A percentile compares a stretch with the other conserved stretches of the same genome.
Conservation (phyloP, 768 basidiomycete genomes). For the Holtermannia corniformis region DNA sequence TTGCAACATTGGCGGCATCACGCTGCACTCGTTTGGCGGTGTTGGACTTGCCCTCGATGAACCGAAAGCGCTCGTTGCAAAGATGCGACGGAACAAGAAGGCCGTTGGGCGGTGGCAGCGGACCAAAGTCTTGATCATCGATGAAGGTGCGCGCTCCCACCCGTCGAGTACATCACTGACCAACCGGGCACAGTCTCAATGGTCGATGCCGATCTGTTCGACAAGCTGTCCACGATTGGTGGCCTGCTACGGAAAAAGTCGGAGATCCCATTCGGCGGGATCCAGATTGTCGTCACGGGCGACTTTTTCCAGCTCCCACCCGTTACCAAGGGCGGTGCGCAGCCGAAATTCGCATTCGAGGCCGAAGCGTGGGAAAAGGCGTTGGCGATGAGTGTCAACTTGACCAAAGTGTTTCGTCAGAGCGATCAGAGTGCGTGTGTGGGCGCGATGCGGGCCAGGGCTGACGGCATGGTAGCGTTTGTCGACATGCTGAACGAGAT, state of each 20-base stretch:
- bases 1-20: slow-evolving; percentile 92
- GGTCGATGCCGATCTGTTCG: slow-evolving; percentile 76
- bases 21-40: slow-evolving; percentile 91
- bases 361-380: slow-evolving; percentile 64
- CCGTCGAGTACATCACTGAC: slow-evolving; percentile 1
- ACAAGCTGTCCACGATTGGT: slow-evolving; percentile 73
- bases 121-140: slow-evolving; percentile 75
- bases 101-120: slow-evolving; percentile 67
- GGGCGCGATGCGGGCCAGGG: not conserved
- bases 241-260: slow-evolving; percentile 53
- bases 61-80: slow-evolving; percentile 54
- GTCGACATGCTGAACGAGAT: slow-evolving; percentile 97
- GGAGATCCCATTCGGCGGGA: slow-evolving; percentile 73
- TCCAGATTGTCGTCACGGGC: slow-evolving; percentile 88
- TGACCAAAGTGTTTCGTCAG: slow-evolving; percentile 92
- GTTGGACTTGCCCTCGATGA: slow-evolving; percentile 71
- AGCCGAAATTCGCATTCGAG: slow-evolving; percentile 85
- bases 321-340: slow-evolving; percentile 54
- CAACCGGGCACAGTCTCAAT: slow-evolving; percentile 83
- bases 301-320: slow-evolving; percentile 99
- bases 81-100: slow-evolving; percentile 75
- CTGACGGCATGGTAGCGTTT: slow-evolving; percentile 52
- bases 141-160: slow-evolving; percentile 56
- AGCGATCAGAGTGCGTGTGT: slow-evolving; percentile 64
- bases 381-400: slow-evolving; percentile 74